Evolutionary conservation across 192 early-diverging fungal genomes (phyloP).

Genomic region (Podila epigama): DNA sequence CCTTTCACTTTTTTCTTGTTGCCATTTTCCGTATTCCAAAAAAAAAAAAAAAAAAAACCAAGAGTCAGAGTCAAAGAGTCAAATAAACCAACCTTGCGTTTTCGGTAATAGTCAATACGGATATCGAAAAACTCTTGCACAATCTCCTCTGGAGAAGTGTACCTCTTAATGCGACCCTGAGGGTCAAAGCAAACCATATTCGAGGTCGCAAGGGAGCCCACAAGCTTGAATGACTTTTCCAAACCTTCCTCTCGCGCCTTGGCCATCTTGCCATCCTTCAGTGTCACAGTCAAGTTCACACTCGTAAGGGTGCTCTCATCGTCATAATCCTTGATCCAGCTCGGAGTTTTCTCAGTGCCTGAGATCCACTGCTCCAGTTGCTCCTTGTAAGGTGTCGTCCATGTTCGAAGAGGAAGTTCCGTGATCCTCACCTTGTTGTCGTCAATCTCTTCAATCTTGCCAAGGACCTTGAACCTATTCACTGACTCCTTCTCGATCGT

Average conservation of each 20-base stretch:
- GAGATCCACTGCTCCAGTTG: slow-evolving; percentile 78
- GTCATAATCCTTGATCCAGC: slow-evolving; percentile 73
- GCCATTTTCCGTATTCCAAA: too few species aligned
- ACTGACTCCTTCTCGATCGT: slow-evolving; percentile 63
- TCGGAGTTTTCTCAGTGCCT: slow-evolving; percentile 73
- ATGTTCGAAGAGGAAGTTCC: slow-evolving; percentile 87
- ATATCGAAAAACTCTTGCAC: slow-evolving; percentile 89
- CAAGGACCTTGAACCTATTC: slow-evolving; percentile 72
- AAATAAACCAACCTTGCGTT: slow-evolving; percentile 75
- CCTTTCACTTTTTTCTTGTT: too few species aligned
- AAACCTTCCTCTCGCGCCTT: slow-evolving; percentile 81
- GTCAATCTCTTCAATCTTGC: slow-evolving; percentile 72
- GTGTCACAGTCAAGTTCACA: slow-evolving; percentile 71
- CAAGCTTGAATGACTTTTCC: slow-evolving; percentile 84
- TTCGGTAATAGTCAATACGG: slow-evolving; percentile 83
- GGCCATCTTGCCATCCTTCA: slow-evolving; percentile 72
- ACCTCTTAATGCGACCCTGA: slow-evolving; percentile 85
- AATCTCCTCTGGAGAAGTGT: slow-evolving; percentile 77
- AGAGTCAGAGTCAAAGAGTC: neutral
- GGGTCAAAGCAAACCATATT: slow-evolving; percentile 97
- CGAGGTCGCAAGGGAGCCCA: slow-evolving; percentile 72
- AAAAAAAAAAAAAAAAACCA: neutral
- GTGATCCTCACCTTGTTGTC: slow-evolving; percentile 84
- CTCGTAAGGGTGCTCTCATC: slow-evolving; percentile 74
- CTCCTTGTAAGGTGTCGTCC: slow-evolving; percentile 92